Conservation (phyloP, 441 rosid species). For the Populus hybrid region DNA sequence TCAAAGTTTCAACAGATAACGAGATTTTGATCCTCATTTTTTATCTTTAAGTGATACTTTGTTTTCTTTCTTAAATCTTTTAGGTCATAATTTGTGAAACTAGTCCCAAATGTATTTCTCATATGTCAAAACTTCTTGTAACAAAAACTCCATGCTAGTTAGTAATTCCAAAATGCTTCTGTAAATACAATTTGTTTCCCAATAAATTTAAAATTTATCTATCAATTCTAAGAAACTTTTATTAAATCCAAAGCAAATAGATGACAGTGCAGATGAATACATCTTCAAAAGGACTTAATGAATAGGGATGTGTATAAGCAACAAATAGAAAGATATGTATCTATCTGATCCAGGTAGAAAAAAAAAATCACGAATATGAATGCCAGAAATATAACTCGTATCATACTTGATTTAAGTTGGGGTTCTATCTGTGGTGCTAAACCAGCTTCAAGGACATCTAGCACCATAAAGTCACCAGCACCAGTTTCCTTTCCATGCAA, state of each 20-base stretch:
- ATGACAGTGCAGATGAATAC: not conserved
- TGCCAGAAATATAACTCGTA: conserved; percentile 12
- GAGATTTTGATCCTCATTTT: not conserved
- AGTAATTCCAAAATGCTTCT: not conserved
- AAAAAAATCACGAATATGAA: conserved; percentile 2
- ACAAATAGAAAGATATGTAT: not conserved
- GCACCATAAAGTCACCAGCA: conserved; percentile 76
- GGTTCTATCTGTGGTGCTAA: conserved; percentile 69
- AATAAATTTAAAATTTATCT: not conserved
- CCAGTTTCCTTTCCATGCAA: conserved; percentile 84
- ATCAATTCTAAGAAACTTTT: not conserved
- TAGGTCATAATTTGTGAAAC: not conserved
- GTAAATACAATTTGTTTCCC: not conserved
- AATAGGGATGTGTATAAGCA: not conserved
- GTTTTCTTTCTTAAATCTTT: not conserved
- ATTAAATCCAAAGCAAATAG: not conserved
- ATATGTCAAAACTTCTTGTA: not conserved
- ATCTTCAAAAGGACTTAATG: not conserved
- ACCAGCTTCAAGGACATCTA: conserved; percentile 83
- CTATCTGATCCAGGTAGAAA: conserved; percentile 1
- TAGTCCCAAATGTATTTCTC: not conserved
- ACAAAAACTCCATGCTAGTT: not conserved
- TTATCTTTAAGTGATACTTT: not conserved
- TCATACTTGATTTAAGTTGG: conserved; percentile 58
- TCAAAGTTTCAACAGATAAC: not conserved